A percentile compares a stretch with the other conserved stretches of the same genome.
These are phyloP conservation scores for Trichoderma virens DNA, from an alignment of 495 filamentous ascomycete species.

Conservation along the genomic window DNA sequence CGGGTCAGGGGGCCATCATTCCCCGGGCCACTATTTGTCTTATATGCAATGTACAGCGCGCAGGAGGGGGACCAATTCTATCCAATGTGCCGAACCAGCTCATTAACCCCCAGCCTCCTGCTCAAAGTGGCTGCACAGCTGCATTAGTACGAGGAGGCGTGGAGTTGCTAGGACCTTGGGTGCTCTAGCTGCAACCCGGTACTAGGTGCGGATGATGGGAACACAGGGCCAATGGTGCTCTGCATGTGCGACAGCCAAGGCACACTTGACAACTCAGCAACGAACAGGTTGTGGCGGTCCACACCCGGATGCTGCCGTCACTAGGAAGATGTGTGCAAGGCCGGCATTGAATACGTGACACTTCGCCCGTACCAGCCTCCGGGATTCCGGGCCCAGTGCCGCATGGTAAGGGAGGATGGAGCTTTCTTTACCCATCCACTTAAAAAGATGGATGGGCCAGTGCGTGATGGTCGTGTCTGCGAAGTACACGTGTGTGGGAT, in stretches of 20 bases:
- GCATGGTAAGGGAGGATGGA: neutral
- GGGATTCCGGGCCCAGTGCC: neutral
- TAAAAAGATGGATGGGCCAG: too few relatives aligned
- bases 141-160: neutral
- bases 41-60: neutral
- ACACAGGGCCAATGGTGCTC: too few relatives aligned
- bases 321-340: neutral
- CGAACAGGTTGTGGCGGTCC: neutral
- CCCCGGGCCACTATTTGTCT: neutral
- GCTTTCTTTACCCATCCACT: too few relatives aligned
- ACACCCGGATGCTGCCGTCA: neutral
- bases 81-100: neutral
- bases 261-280: neutral
- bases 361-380: neutral
- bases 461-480: too few relatives aligned
- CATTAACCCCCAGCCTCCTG: neutral
- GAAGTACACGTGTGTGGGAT: too few relatives aligned
- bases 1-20: neutral
- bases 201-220: too few relatives aligned
- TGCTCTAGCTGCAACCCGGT: too few relatives aligned
- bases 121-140: neutral
- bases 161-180: too few relatives aligned
- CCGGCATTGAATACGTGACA: neutral
- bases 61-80: neutral
- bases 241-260: too few relatives aligned